A percentile compares a stretch with the other conserved stretches of the same genome.
Evolutionary conservation across 1,139 yeast genomes (phyloP).

Genomic region (Yamadazyma friedrichii): DNA sequence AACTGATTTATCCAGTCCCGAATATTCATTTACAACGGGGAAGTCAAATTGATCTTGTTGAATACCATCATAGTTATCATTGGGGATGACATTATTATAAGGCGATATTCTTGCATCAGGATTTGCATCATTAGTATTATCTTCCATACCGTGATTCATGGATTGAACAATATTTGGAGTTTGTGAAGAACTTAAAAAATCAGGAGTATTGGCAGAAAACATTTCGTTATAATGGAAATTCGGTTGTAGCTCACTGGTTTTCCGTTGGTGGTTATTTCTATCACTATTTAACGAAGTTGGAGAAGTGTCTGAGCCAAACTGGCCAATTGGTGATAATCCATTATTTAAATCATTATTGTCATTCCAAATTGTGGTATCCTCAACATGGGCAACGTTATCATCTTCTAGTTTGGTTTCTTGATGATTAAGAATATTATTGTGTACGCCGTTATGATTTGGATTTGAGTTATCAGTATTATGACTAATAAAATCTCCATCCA

Average conservation of each 20-base stretch:
- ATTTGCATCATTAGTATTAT: not conserved
- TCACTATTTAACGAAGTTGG: conserved; percentile 22
- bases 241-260: conserved; percentile 10
- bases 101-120: conserved; percentile 6
- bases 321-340: conserved; percentile 26
- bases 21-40: conserved; percentile 18
- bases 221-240: conserved; percentile 21
- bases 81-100: conserved; percentile 7
- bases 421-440: not conserved
- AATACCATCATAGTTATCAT: conserved; percentile 14
- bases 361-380: conserved; percentile 20
- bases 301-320: conserved; percentile 24
- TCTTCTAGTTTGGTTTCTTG: conserved; percentile 11
- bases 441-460: not conserved
- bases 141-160: not conserved
- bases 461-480: not conserved
- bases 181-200: conserved; percentile 25
- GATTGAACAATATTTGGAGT: conserved; percentile 21
- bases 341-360: conserved; percentile 17
- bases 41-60: conserved; percentile 18
- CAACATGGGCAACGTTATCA: not conserved
- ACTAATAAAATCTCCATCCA: not conserved
- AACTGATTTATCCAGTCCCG: conserved; percentile 17
- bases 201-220: conserved; percentile 30
- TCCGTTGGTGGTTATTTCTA: conserved; percentile 11